Evolutionary conservation across 2,329 filamentous ascomycete species (phyloP).

Genomic region (Aspergillus sergii): DNA sequence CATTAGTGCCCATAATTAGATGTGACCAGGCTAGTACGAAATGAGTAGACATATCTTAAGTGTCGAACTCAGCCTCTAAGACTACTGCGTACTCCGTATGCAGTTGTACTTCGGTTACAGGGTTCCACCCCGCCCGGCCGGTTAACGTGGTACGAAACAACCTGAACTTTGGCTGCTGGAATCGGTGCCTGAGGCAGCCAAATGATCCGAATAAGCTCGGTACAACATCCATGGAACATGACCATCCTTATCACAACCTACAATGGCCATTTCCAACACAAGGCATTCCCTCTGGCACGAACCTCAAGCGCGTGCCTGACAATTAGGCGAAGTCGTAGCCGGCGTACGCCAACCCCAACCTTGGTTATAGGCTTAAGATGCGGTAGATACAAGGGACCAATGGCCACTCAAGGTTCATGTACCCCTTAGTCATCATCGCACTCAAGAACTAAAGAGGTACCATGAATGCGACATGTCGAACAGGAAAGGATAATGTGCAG

Average conservation of each 20-base stretch:
- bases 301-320: too few species aligned
- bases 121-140: neutral
- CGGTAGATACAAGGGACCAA: neutral
- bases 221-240: neutral
- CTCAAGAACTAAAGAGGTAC: neutral
- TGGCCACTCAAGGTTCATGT: neutral
- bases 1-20: neutral
- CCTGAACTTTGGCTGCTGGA: neutral
- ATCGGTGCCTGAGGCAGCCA: neutral
- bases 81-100: neutral
- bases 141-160: neutral
- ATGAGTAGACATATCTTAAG: neutral
- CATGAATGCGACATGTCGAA: neutral
- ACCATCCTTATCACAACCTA: neutral
- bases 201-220: neutral
- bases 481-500: neutral
- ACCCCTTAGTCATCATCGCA: neutral
- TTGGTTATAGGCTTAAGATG: neutral
- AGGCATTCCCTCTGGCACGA: neutral
- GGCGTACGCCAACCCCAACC: too few species aligned
- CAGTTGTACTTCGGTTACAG: neutral
- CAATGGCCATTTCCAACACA: neutral
- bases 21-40: neutral
- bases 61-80: neutral
- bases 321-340: too few species aligned